Evolutionary conservation across 2,329 filamentous ascomycete genomes (phyloP), one percentile per base, ranked within the genome.

Genomic region (Fusarium sp.): DNA sequence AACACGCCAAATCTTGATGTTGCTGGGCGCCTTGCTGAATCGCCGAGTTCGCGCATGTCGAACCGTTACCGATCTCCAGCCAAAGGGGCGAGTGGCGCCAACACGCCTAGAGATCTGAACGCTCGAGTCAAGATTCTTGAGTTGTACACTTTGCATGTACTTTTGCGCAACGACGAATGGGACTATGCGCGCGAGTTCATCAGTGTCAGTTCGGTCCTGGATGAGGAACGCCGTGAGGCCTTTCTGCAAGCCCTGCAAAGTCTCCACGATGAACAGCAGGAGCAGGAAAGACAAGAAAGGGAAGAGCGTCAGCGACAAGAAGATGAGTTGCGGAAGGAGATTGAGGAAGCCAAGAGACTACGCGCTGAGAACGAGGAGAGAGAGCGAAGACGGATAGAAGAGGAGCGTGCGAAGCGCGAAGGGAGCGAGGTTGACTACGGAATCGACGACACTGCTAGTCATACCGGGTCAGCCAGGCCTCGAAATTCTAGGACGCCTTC

Each of bases 111-210:
- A 61, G 92, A 96, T 73, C 85, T 97, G 32, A 89, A 91, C 67
- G 88, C 92, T 5, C 86, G 93, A 41, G 88, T 97, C 64, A 96
- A 96, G 79, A 91, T 99, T 38, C 86, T 99, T 46, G 95, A 99
- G 78, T 83, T 99, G 8, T 99, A 97, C 76, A 96, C 93, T 1
- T 84, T 99, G 5, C 95, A 99, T 73, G 92, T 98, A 7, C 86
- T 99, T n/a, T 88, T 94, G 6, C 86, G 92, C 49, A 98, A 97
- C 69, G 88, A 92, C 53, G 93, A 98, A 78, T 99, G 95, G 95
- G 92, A 97, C 56, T 97, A 97, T 70, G 92, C 95, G 5, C 86
- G 88, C 58, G 91, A 96, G 69, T 98, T 98, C 75, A 96, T 98
- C 72, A 87, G 84, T 70, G 87, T 92, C 72, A 95, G 89, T 74